Base-by-base conservation (phyloP, 495 filamentous ascomycete species). In the Haplographium delicatum region DNA sequence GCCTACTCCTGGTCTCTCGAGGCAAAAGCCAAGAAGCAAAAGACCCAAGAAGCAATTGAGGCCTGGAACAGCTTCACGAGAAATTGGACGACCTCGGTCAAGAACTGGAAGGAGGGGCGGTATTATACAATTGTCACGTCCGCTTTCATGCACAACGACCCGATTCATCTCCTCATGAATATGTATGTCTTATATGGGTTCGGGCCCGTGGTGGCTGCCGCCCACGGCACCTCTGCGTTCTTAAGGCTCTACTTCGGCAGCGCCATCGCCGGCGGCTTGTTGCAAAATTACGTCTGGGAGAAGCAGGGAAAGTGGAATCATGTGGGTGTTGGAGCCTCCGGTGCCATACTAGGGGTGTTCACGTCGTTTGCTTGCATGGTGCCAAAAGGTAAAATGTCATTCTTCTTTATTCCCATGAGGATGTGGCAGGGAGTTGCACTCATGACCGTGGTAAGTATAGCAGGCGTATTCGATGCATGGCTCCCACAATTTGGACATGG, bases 121-220 rank as follows among this genome's bases (percentile, higher is more conserved):
- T 44, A 44, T 26, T 44, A 44, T 16, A 44, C 42, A 5, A 5
- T 44, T n/a, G 24, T 44, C 24, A 44, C 42, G 13, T 44, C 42
- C 7, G 42, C 42, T 5, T 44, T 44, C 27, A 44, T 44, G 42
- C 42, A 44, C 27, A 4, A 7, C 5, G 31, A 26, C 20, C 5
- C 20, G 18, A 0, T 18, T 0, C 42, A 44, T 31, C 24, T 44
- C 4, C 10, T 26, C 16, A 8, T 44, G 11, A 44, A 44, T 26
- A 44, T 44, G 25, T n/a, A 15, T 13, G 24, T 15, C 1, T 26
- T 44, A 1, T 44, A 26, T 23, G 24, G 25, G 2, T 44, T 44
- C 11, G 42, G 42, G 31, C 42, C 24, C 19, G 19, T 18, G 0
- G 1, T 44, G 7, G 27, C 20, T 5, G 27, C 13, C 11, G 2